Base-by-base conservation (phyloP, 2,329 filamentous ascomycete species). In the Periconia sp. region DNA sequence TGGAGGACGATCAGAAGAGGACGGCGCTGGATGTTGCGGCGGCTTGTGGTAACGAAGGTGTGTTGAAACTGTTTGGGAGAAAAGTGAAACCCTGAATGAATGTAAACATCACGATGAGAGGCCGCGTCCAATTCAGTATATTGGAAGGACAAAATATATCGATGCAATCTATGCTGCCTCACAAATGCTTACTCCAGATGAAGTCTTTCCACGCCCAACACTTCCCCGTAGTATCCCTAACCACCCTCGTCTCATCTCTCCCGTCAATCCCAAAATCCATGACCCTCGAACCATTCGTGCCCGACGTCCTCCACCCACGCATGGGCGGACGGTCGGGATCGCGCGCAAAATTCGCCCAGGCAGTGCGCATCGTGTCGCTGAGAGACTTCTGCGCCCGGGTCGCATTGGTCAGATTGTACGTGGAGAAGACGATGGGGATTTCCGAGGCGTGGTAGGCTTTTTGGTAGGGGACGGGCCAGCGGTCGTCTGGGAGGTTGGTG, bases 311-410 rank as follows among this genome's bases (percentile, higher is more conserved):
- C 43, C 43, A 46, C 2, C 32, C 43, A 6, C 28, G 11, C 7
- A 46, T 37, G 5, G 43, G 43, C 17, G 32, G 28, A 12, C 11
- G 12, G 10, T 15, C 13, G 6, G 57, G 55, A 33, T 56, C 34
- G 32, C 51, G 57, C 5, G 57, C 55, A 41, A 61, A 63, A 0
- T 31, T 43, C 4, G 57, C 57, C 59, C 59, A 63, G 1, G 50
- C 55, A 11, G 31, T 43, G 15, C 50, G 50, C 57, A 63, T 60
- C 12, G 48, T 51, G 3, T 50, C 26, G 24, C 57, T 61, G 2
- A 62, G 41, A 4, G 34, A 15, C 6, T 46, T 50, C 26, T 62
- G 48, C 37, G 52, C 44, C 9, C 30, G 24, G 1, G 56, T 59
- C 4, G 45, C 48, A 10, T 42, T 52, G 0, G 39, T 46, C 10